A percentile compares a stretch with the other conserved stretches of the same genome.
Conservation (phyloP, 2,329 filamentous ascomycete genomes). For the Xylaria multiplex region DNA sequence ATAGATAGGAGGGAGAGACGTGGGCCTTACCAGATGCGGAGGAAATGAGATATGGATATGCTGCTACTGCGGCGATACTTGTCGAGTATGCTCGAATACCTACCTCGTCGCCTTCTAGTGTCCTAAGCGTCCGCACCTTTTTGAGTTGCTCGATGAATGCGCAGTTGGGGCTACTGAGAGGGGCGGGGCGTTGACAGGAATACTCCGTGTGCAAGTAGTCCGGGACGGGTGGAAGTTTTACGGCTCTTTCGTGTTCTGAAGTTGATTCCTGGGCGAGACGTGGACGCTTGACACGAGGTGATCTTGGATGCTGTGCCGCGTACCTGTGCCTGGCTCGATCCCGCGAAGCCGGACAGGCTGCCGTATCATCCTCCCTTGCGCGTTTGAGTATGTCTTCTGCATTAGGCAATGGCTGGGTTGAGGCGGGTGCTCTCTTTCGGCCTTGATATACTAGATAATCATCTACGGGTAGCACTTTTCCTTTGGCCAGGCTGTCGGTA, state of each 20-base stretch:
- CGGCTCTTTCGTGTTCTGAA: constrained; percentile 75
- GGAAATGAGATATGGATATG: constrained; percentile 72
- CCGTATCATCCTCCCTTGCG: constrained; percentile 41
- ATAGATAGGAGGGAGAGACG: constrained; percentile 52
- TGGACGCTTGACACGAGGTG: constrained; percentile 50
- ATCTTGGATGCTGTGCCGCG: constrained; percentile 36
- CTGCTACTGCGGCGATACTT: constrained; percentile 82
- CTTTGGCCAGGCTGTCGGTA: constrained; percentile 60
- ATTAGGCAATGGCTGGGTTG: constrained; percentile 32
- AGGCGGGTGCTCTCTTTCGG: constrained; percentile 43
- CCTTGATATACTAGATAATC: constrained; percentile 67
- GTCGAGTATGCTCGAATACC: constrained; percentile 88
- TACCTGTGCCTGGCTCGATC: constrained; percentile 11
- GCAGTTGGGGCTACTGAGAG: constrained; percentile 74
- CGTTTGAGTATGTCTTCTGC: constrained; percentile 48
- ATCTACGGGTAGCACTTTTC: constrained; percentile 57
- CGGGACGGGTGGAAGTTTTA: constrained; percentile 71
- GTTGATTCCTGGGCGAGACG: constrained; percentile 75
- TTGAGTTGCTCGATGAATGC: constrained; percentile 78
- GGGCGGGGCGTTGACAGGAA: constrained; percentile 83
- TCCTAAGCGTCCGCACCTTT: constrained; percentile 76
- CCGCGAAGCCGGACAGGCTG: constrained; percentile 34
- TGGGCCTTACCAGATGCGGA: constrained; percentile 53
- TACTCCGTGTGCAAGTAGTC: constrained; percentile 73
- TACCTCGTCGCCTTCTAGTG: constrained; percentile 78